phyloP scores from a whole-genome alignment of 2,329 filamentous ascomycete species.

The Fusarium verrucosum region DNA sequence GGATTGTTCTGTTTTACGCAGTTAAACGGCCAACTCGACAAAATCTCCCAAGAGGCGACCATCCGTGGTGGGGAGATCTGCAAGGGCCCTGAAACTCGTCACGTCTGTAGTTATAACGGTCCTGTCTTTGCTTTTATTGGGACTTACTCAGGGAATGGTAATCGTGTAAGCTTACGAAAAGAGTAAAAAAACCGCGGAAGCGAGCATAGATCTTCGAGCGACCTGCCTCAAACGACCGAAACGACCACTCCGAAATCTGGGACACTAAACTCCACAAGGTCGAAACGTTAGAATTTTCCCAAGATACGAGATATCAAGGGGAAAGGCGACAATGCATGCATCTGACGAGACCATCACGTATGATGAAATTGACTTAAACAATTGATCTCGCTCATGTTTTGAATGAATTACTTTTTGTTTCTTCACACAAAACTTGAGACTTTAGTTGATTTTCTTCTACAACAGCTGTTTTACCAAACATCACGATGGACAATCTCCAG shows the following conservation, averaged over 20 bases:
- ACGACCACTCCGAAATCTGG: conserved; percentile 10
- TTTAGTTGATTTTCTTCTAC: not conserved
- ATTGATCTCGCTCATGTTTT: not conserved
- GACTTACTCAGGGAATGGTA: conserved; percentile 11
- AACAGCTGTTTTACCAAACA: not conserved
- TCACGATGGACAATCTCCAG: conserved; percentile 22
- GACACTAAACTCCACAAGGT: conserved; percentile 10
- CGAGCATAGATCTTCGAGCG: not conserved
- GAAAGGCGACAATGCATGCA: not conserved
- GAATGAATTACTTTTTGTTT: not conserved
- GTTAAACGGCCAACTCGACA: not conserved
- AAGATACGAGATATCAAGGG: not conserved
- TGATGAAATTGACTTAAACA: conserved; percentile 6
- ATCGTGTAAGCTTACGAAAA: conserved; percentile 7
- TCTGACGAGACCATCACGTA: not conserved
- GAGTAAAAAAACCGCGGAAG: conserved; percentile 1
- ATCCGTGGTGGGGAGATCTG: conserved; percentile 1
- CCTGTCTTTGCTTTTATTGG: not conserved
- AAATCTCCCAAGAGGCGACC: not conserved
- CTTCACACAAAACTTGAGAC: not conserved
- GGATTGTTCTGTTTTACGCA: conserved; percentile 7
- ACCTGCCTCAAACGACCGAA: conserved; percentile 20
- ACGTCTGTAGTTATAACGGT: not conserved
- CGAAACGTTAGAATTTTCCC: not conserved
- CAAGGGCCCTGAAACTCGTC: conserved; percentile 14